Evolutionary conservation across 495 filamentous ascomycete species (phyloP).

Genomic region (Aspergillus sclerotioniger): DNA sequence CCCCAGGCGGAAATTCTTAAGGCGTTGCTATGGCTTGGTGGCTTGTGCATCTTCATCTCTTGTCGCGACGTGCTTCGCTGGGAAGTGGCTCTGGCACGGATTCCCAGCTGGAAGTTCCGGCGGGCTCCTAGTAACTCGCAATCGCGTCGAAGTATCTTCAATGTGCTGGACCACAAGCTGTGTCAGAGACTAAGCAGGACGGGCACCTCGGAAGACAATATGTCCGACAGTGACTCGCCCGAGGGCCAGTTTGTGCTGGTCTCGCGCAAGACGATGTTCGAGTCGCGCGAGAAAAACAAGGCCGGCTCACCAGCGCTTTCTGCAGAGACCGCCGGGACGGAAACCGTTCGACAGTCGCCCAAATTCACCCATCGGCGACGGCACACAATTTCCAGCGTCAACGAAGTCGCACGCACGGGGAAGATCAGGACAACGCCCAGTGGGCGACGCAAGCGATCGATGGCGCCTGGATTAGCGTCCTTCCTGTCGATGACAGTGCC

Average conservation of each 20-base stretch:
- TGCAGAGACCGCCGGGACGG: constrained; percentile 23
- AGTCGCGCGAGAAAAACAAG: constrained; percentile 16
- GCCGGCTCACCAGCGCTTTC: constrained; percentile 19
- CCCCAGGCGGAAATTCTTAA: constrained; percentile 84
- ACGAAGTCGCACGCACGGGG: constrained; percentile 33
- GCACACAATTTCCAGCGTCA: constrained; percentile 51
- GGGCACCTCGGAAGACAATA: constrained; percentile 32
- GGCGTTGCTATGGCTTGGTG: constrained; percentile 83
- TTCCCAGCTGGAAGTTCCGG: constrained; percentile 88
- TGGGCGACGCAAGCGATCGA: constrained; percentile 64
- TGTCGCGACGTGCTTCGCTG: constrained; percentile 78
- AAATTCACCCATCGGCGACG: constrained; percentile 34
- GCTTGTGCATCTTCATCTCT: constrained; percentile 67
- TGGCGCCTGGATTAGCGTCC: constrained; percentile 63
- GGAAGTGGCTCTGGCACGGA: constrained; percentile 80
- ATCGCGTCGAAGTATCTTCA: constrained; percentile 49
- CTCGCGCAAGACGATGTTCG: constrained; percentile 30
- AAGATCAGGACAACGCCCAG: constrained; percentile 55
- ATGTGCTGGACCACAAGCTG: constrained; percentile 49
- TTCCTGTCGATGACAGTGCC: constrained; percentile 77
- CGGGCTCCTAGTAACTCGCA: constrained; percentile 48
- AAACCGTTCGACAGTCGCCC: constrained; percentile 23
- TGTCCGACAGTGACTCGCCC: constrained; percentile 45
- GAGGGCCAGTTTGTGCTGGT: constrained; percentile 20
- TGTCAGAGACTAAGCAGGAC: constrained; percentile 41